Base-by-base conservation (phyloP, 2,329 filamentous ascomycete genomes). In the Malbranchea zuffiana region DNA sequence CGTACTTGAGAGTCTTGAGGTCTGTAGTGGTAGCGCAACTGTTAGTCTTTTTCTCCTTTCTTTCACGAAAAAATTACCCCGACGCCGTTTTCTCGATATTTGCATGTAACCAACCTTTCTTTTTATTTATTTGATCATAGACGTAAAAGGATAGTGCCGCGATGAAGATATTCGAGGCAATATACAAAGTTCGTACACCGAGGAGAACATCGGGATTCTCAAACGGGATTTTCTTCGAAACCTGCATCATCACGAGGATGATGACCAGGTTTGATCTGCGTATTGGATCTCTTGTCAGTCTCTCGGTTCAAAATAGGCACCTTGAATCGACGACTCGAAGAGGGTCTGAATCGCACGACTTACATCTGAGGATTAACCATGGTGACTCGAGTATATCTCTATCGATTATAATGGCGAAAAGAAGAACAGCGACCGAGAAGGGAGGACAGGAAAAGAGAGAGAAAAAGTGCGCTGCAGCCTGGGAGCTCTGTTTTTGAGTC, bases 181-280 rank as follows among this genome's bases (percentile, higher is more conserved):
- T 51, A 61, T 82, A 82, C 46, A 78, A 60, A 25, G 62, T 71
- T 53, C 78, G 78, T 42, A 81, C 74, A 42, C 69, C 63, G 50
- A 74, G 72, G 40, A 82, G 67, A 32, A 80, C 75, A 44, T 72
- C 69, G n/a, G 76, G 85, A 57, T 96, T 80, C 19, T 96, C 88
- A 55, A 96, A 94, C 32, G 87, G 85, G 44, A 98, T 78, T 65
- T 80, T 84, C 75, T 96, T 96, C 52, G 86, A 82, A 44, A 93
- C 82, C 73, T 95, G 88, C 85, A 96, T 95, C 81, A 95, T 92
- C 59, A 83, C 82, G 51, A 94, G 76, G 68, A 93, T 87, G 78
- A 94, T 86, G 69, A 84, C 71, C 62, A 94, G 73, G 74, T 94
- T 94, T 62, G 82, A 84, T 55, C 86, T 93, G 63, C 50, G 45